Evolutionary conservation across 108 stramenopile species (phyloP), one percentile per base, ranked within the genome.

Genomic region (Cyclotella baltica): DNA sequence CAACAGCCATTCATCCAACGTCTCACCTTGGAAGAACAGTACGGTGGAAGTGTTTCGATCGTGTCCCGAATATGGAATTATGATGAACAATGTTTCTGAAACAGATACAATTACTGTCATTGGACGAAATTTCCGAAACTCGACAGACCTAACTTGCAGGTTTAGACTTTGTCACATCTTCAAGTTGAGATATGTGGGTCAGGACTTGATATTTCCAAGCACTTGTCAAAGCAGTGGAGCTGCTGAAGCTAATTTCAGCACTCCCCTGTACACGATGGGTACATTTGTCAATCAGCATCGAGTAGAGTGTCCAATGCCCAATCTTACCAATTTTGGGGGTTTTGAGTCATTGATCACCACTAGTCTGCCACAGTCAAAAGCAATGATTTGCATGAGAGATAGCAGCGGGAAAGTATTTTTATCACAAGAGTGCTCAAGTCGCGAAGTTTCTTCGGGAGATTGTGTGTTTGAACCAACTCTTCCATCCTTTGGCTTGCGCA

Each of bases 91-190:
- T 16, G 36, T 51, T 6, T 51, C 55, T 36, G 55, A 71, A 25
- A 72, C 36, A 9, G 62, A 77, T 19, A 13, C 53, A 2, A 64
- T 90, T 16, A 89, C 78, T 52, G 67, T 95, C 33, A 78, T 95
- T 28, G 94, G 94, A 4, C 90, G 94, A 20, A 95, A 95, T 78
- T 95, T 95, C 67, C 56, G 56, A 16, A 88, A 91, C 36, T 64
- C 78, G 19, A 64, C 78, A 40, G 22, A 40, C 18, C 76, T 92
- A 10, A 63, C 70, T 19, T 95, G 94, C 70, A 48, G 89, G n/a
- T 92, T 88, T 62, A 63, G 78, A 58, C 13, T 53, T 62, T 79
- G 77, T 35, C 35, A 47, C 22, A n/a, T 43, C 27, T 63, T 53
- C 1, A 61, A 50, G 40, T 74, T 64, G 80, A 48, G 29, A 33